These are phyloP conservation scores for Babjeviella inositovora DNA, from an alignment of 805 yeast genomes.

Conservation along the genomic window DNA sequence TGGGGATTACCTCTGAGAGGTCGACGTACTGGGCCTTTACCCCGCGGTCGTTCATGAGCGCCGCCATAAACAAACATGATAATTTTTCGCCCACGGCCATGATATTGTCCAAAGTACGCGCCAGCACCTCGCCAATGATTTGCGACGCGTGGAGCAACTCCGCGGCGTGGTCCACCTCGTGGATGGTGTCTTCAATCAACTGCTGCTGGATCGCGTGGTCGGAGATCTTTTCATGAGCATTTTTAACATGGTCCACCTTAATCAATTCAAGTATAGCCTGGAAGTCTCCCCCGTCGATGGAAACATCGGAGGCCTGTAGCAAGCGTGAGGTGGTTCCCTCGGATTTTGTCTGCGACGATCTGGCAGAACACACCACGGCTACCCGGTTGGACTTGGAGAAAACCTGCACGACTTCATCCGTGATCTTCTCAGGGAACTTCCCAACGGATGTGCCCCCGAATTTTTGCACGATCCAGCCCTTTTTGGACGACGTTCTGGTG, in stretches of 20 bases:
- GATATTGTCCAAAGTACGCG: constrained; percentile 77
- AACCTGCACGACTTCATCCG: constrained; percentile 65
- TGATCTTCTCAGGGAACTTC: constrained; percentile 76
- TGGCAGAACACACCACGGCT: constrained; percentile 92
- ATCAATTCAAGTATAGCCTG: constrained; percentile 45
- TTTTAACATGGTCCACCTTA: constrained; percentile 61
- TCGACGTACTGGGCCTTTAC: constrained; percentile 66
- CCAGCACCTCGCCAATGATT: constrained; percentile 80
- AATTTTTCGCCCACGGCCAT: constrained; percentile 92
- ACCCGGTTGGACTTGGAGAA: constrained; percentile 48
- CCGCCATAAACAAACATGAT: constrained; percentile 79
- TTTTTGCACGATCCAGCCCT: constrained; percentile 73
- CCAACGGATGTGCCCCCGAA: constrained; percentile 98
- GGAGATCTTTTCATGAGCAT: constrained; percentile 44
- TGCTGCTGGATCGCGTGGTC: constrained; percentile 24
- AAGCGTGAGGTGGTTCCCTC: constrained; percentile 93
- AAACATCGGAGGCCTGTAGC: constrained; percentile 68
- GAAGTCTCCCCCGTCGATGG: constrained; percentile 46
- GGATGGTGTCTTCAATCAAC: constrained; percentile 40
- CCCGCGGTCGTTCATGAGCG: constrained; percentile 74
- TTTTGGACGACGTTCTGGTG: too few species aligned
- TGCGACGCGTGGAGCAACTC: constrained; percentile 75
- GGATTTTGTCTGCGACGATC: constrained; percentile 79
- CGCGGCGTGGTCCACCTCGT: constrained; percentile 52
- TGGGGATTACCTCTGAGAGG: constrained; percentile 55